phyloP scores from a whole-genome alignment of 2,329 filamentous ascomycete genomes.

The Ascochyta rabiei region DNA sequence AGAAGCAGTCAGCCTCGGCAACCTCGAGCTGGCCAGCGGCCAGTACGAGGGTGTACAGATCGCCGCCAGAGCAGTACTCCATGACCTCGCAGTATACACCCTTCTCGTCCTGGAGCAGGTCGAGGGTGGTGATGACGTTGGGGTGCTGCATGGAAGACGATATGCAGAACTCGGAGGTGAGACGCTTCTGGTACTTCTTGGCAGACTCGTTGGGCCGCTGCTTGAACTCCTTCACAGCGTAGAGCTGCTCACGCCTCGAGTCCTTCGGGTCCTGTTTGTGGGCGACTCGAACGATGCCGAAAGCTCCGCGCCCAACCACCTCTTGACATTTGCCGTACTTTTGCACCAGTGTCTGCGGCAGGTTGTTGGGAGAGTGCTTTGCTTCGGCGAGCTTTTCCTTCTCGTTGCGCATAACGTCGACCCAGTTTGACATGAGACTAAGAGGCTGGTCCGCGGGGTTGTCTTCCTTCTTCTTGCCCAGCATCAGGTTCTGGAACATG shows the following conservation, averaged over 20 bases:
- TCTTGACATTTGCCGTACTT: conserved; percentile 99
- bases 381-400: conserved; percentile 77
- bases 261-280: conserved; percentile 91
- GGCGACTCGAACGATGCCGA: conserved; percentile 95
- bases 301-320: conserved; percentile 92
- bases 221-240: conserved; percentile 97
- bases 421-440: conserved; percentile 94
- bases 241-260: conserved; percentile 80
- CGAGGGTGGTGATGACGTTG: conserved; percentile 97
- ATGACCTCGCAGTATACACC: conserved; percentile 99
- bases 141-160: conserved; percentile 95
- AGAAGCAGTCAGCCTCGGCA: conserved; percentile 93
- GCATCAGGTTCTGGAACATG: conserved; percentile 84
- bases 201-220: conserved; percentile 91
- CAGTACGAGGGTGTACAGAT: conserved; percentile 91
- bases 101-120: conserved; percentile 93
- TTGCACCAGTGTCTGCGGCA: conserved; percentile 81
- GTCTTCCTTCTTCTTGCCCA: conserved; percentile 79
- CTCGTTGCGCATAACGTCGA: conserved; percentile 88
- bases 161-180: conserved; percentile 98
- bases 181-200: conserved; percentile 96
- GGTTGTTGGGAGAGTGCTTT: conserved; percentile 77
- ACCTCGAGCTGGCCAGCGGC: conserved; percentile 91
- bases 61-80: conserved; percentile 97
- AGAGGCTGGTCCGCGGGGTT: conserved; percentile 75